Percentiles rank a stretch among this genome's conserved stretches.
phyloP scores from a whole-genome alignment of 1,284 basidiomycete genomes.

The Trametes sp. region DNA sequence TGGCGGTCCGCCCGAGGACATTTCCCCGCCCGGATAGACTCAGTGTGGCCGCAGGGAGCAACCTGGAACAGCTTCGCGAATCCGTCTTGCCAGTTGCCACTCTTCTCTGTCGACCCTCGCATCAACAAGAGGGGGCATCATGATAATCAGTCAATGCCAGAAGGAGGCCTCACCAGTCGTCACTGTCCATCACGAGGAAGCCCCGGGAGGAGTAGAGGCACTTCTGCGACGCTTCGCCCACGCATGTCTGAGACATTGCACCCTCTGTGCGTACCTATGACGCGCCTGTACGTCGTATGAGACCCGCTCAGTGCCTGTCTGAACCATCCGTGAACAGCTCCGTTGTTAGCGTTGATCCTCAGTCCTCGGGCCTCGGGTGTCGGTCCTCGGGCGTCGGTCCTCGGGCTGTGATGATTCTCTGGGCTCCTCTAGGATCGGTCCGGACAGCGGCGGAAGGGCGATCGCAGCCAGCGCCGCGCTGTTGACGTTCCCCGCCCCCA shows the following conservation, averaged over 20 bases:
- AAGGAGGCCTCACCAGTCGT: background rate
- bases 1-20: background rate
- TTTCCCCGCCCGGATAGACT: background rate
- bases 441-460: background rate
- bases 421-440: background rate
- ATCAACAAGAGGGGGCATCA: constrained; percentile 28
- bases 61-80: background rate
- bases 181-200: constrained; percentile 14
- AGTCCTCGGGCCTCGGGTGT: too few species aligned
- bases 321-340: background rate
- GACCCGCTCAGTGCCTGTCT: background rate
- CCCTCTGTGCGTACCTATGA: constrained; percentile 6
- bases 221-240: constrained; percentile 11
- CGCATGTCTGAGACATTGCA: constrained; percentile 16
- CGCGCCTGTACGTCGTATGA: background rate
- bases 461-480: background rate
- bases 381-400: too few species aligned
- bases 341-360: background rate
- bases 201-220: constrained; percentile 4
- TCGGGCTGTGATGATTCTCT: too few species aligned
- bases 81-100: too few species aligned
- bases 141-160: constrained; percentile 29
- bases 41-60: too few species aligned
- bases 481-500: background rate
- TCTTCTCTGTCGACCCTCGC: constrained; percentile 19